These are phyloP conservation scores for Vaccinium darrowii DNA, from an alignment of 148 eudicot genomes.

Conservation along the genomic window DNA sequence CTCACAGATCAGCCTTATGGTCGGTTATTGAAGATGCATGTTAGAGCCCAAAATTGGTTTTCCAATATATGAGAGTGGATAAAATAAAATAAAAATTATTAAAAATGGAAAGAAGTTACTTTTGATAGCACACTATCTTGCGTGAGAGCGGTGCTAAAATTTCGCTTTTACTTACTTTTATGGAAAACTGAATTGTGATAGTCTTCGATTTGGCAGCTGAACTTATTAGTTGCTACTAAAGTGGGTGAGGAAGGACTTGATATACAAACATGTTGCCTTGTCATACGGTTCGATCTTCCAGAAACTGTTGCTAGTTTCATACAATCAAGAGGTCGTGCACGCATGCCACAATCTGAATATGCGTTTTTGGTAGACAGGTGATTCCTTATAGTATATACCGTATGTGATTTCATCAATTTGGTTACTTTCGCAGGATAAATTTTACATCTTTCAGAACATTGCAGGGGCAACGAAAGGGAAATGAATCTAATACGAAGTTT, in stretches of 20 bases:
- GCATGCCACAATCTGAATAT: slow-evolving; percentile 95
- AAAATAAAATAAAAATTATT: not conserved
- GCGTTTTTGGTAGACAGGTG: slow-evolving; percentile 92
- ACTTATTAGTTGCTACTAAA: slow-evolving; percentile 91
- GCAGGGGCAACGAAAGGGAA: slow-evolving; percentile 74
- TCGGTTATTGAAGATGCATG: not conserved
- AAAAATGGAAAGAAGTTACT: not conserved
- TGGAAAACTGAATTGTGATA: not conserved
- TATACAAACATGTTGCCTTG: slow-evolving; percentile 98
- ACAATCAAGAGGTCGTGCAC: slow-evolving; percentile 97
- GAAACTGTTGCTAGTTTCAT: slow-evolving; percentile 93
- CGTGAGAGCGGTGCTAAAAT: not conserved
- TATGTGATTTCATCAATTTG: slow-evolving; percentile 17
- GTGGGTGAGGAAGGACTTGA: slow-evolving; percentile 99
- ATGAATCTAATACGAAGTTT: slow-evolving; percentile 56
- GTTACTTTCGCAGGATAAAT: not conserved
- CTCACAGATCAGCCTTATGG: not conserved
- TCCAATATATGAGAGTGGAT: not conserved
- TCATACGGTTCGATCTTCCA: slow-evolving; percentile 94
- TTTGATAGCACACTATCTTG: not conserved
- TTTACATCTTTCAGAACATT: slow-evolving; percentile 14
- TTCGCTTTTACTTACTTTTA: too few species aligned
- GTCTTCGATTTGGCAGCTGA: slow-evolving; percentile 61
- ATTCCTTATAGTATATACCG: slow-evolving; percentile 7
- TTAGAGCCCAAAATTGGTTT: not conserved